Percentiles rank a stretch among this genome's conserved stretches.
These are phyloP conservation scores for Colletotrichum tamarilloi DNA, from an alignment of 2,329 filamentous ascomycete species.

Conservation along the genomic window DNA sequence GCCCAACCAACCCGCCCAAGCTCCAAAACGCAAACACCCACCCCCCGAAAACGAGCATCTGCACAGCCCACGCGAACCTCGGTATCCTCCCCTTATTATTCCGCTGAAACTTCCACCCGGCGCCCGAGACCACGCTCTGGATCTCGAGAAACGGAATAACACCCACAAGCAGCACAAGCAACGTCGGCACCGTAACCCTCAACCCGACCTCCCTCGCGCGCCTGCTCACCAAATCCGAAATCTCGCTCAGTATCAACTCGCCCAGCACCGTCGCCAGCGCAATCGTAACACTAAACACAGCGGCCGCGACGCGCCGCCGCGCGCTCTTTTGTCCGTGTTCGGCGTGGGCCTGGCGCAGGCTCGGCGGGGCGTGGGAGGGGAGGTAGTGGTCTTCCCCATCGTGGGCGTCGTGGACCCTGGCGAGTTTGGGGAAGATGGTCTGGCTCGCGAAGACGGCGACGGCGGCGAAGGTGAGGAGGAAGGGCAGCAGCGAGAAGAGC, in stretches of 20 bases:
- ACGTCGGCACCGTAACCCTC: conserved; percentile 73
- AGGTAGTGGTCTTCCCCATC: conserved; percentile 72
- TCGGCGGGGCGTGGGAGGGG: conserved; percentile 70
- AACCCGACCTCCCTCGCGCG: conserved; percentile 76
- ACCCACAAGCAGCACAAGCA: conserved; percentile 79
- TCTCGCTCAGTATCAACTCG: conserved; percentile 85
- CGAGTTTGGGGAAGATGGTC: conserved; percentile 79
- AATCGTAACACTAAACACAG: conserved; percentile 81
- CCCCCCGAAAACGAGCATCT: conserved; percentile 68
- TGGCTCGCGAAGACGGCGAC: conserved; percentile 72
- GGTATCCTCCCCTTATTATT: conserved; percentile 67
- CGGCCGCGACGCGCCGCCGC: conserved; percentile 64
- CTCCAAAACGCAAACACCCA: conserved; percentile 86
- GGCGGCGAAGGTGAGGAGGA: conserved; percentile 75
- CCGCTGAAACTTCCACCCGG: conserved; percentile 72
- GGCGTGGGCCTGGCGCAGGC: conserved; percentile 68
- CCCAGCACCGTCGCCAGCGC: conserved; percentile 82
- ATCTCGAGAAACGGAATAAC: conserved; percentile 85
- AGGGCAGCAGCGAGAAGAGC: conserved; percentile 73
- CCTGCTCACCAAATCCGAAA: conserved; percentile 78
- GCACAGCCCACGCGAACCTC: conserved; percentile 72
- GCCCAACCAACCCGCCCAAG: conserved; percentile 69
- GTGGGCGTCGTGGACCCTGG: conserved; percentile 60
- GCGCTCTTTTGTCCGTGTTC: conserved; percentile 66
- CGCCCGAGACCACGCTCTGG: conserved; percentile 68